These are phyloP conservation scores for Bretschneidera sinensis DNA, from an alignment of 345 rosid genomes.

Conservation along the genomic window DNA sequence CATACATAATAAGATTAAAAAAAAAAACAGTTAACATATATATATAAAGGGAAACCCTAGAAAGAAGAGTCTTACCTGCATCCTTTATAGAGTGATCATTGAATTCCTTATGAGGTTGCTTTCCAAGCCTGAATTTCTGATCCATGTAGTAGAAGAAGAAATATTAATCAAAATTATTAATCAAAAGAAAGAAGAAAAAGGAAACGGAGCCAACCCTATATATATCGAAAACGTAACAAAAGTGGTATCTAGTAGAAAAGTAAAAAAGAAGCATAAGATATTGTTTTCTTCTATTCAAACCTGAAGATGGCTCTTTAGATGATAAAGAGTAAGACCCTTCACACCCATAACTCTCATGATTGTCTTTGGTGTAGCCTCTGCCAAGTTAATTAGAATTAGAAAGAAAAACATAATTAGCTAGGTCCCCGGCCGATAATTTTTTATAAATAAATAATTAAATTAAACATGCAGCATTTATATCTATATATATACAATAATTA, in stretches of 20 bases:
- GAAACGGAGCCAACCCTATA: constrained; percentile 17
- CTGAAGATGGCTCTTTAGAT: constrained; percentile 99
- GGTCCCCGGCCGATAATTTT: no score
- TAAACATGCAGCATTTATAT: no score
- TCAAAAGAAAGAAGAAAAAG: constrained; percentile 19
- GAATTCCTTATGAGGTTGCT: constrained; percentile 99
- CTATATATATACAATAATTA: no score
- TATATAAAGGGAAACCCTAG: constrained; percentile 26
- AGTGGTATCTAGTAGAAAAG: constrained; percentile 10
- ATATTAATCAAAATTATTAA: constrained; percentile 10
- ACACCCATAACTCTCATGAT: constrained; percentile 99
- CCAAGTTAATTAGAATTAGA: neutral
- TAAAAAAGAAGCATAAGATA: constrained; percentile 12
- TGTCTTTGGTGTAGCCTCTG: constrained; percentile 99
- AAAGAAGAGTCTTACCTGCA: constrained; percentile 39
- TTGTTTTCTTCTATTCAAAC: constrained; percentile 41
- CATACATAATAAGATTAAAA: neutral
- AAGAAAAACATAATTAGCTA: no score
- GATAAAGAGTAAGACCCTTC: constrained; percentile 99
- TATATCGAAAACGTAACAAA: constrained; percentile 20
- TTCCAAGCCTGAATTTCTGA: constrained; percentile 97
- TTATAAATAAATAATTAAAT: no score
- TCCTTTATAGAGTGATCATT: constrained; percentile 93
- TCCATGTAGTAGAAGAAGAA: constrained; percentile 12
- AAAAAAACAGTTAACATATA: neutral